Base-by-base conservation (phyloP, 768 basidiomycete genomes). In the Tephrocybe sp. region DNA sequence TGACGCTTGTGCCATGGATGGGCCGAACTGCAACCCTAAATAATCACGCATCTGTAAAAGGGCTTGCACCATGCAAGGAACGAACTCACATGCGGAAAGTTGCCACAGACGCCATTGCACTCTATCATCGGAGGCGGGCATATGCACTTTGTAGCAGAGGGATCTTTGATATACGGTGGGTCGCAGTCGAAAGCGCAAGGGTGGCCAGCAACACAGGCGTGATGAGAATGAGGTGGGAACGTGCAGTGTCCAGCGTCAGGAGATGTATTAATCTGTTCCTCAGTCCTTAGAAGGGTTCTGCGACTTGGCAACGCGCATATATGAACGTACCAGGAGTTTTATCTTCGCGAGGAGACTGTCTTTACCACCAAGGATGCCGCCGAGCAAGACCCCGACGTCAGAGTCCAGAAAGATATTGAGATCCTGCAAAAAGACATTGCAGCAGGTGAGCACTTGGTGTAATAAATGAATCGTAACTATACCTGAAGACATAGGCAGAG, bases 21-120 rank as follows among this genome's bases (percentile, higher is more conserved):
- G 10, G 72, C 60, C 9, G 75, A 75, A 31, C 68, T 62, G 44
- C 75, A 77, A 11, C 69, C 69, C 76, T 77, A 53, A n/a, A 38
- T 20, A 22, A 33, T 41, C n/a, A 51, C 34, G 26, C 34, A 16
- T 42, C 17, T 20, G 30, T 49, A 11, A 49, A 39, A 32, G 22
- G 10, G 8, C 20, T 42, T 19, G 39, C 22, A 20, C 14, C 7
- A 47, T 46, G 11, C 35, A 23, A 23, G 20, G 5, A 30, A 32
- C 16, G n/a, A 19, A 51, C 74, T 66, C 45, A 68, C 70, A 48
- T 63, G 58, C 23, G 62, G 60, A 48, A 65, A 68, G 26, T 49
- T 61, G 36, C 51, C 68, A 44, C 75, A 78, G 43, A 68, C 57
- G 7, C 72, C 75, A 48, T 78, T 76, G 54, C 75, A 77, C 17